Evolutionary conservation across 73 alveolate species (phyloP).

Genomic region (Tetrahymena malaccensis): DNA sequence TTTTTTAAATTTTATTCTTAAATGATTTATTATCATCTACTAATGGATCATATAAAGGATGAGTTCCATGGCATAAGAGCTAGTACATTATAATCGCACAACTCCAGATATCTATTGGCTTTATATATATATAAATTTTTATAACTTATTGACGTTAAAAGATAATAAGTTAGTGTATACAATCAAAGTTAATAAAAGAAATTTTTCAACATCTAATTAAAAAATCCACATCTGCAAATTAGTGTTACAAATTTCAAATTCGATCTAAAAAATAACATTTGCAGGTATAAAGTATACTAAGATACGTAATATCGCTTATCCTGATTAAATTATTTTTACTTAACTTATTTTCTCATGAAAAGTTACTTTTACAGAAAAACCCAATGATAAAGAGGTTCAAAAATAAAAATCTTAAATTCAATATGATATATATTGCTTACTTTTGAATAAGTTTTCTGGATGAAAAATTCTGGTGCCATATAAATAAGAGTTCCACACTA

Average conservation of each 20-base stretch:
- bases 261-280: not conserved
- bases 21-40: slow-evolving; percentile 23
- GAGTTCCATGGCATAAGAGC: slow-evolving; percentile 39
- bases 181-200: not conserved
- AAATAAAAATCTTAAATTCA: too few species aligned
- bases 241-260: not conserved
- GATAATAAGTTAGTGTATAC: too few species aligned
- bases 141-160: too few species aligned
- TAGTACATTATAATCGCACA: slow-evolving; percentile 49
- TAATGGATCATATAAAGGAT: slow-evolving; percentile 49
- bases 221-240: not conserved
- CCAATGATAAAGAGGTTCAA: too few species aligned
- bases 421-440: not conserved
- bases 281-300: not conserved
- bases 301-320: not conserved
- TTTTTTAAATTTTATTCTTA: slow-evolving; percentile 7
- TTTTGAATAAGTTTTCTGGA: slow-evolving; percentile 31
- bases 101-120: slow-evolving; percentile 63
- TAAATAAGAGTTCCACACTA: slow-evolving; percentile 61
- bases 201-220: not conserved
- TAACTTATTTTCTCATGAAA: not conserved
- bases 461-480: slow-evolving; percentile 60
- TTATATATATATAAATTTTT: not conserved
- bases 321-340: not conserved
- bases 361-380: not conserved